Evolutionary conservation across 1,284 basidiomycete genomes (phyloP), one percentile per base, ranked within the genome.

Genomic region (Marasmius sp.): DNA sequence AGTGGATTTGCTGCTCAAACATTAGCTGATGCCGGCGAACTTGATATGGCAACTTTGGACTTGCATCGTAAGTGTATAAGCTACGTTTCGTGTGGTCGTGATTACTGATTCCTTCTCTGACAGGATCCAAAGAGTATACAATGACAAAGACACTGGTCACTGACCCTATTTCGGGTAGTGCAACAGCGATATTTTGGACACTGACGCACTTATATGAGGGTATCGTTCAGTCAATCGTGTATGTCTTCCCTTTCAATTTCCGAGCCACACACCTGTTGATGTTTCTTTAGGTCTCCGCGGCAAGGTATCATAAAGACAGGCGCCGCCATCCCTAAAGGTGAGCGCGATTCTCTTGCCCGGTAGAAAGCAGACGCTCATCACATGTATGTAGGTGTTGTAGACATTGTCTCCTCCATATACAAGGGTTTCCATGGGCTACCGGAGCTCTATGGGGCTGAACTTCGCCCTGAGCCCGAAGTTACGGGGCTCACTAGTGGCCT

Each of bases 41-140:
- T 87, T 22, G 71, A 81, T 14, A 68, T 81, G 66, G 71, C 77
- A 14, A 73, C 72, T 7, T 68, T 89, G 33, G 76, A 82, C 49
- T 73, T 78, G 0, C 81, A 86, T 70, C 77, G 85, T 83, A 65
- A 61, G 76, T 70, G 33, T 5, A 36, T 20, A 20, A 8, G 27
- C 38, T 57, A 22, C 60, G 53, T 16, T 36, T 16, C 59, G 12
- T n/a, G 27, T 6, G 45, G 16, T 8, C 9, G 2, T 47, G 45
- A 47, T 8, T 43, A 34, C 16, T 55, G 6, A 41, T 54, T 38
- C 14, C 56, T 39, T 58, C 51, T 27, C n/a, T n/a, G n/a, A n/a
- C 64, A 85, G 85, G 84, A 33, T 66, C 84, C 0, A 84, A 81
- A 65, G 85, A 86, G 64, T 86, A 87, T 66, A 75, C 80, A 5